Percentiles rank a stretch among this genome's conserved stretches.
Evolutionary conservation across 2,329 filamentous ascomycete genomes (phyloP).

Genomic region (Fusarium brachygibbosum): DNA sequence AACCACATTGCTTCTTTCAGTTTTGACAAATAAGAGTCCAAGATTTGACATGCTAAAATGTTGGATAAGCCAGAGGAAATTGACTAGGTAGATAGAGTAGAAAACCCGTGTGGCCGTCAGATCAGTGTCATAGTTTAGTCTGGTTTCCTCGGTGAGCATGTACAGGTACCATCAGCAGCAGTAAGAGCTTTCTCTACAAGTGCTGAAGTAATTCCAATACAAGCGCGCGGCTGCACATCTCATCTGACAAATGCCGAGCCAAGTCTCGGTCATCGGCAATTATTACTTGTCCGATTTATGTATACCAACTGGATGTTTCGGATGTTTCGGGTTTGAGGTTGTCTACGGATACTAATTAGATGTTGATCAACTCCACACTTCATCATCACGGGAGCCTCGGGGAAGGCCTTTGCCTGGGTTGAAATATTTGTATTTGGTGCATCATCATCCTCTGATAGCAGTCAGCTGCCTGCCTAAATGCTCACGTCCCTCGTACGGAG

Average conservation of each 20-base stretch:
- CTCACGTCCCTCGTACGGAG: not conserved
- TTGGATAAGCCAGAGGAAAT: not conserved
- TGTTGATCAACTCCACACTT: conserved; percentile 5
- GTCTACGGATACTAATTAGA: not conserved
- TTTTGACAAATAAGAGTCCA: not conserved
- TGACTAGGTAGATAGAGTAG: not conserved
- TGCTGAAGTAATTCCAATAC: conserved; percentile 4
- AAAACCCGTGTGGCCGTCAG: not conserved
- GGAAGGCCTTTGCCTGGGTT: not conserved
- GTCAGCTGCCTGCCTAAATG: conserved; percentile 20
- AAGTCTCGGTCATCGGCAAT: conserved; percentile 26
- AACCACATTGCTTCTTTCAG: not conserved
- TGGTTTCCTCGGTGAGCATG: not conserved
- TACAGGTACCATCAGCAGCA: not conserved
- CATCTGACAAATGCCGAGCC: conserved; percentile 28
- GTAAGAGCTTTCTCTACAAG: not conserved
- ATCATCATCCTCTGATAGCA: not conserved
- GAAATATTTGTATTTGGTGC: conserved; percentile 3
- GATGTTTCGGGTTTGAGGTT: conserved; percentile 19
- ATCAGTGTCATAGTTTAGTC: not conserved
- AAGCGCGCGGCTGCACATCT: conserved; percentile 36
- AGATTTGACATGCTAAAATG: not conserved
- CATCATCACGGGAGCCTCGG: conserved; percentile 21
- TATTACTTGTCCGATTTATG: conserved; percentile 16
- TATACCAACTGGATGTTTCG: not conserved